Base-by-base conservation (phyloP, 495 filamentous ascomycete species). In the Poronia punctata region DNA sequence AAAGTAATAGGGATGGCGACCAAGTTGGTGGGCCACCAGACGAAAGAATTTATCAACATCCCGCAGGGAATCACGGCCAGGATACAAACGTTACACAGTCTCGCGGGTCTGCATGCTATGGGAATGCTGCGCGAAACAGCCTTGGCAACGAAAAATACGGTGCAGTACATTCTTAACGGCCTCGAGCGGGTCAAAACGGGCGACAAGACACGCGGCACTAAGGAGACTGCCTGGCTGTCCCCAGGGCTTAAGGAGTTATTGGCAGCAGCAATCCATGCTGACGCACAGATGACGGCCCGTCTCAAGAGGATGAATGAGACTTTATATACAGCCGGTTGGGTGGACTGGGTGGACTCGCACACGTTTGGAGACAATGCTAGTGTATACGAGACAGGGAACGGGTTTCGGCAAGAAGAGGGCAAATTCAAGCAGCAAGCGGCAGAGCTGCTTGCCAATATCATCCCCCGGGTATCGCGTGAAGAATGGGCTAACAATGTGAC, bases 281-380 rank as follows among this genome's bases (percentile, higher is more conserved):
- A 69, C 26, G 53, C 25, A 1, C 48, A 60, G 25, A 52, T 60
- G 3, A 61, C 61, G 35, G 45, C 15, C 3, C 53, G 56, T 20
- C 25, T 71, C 9, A 54, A 58, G 27, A 31, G 40, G 27, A 32
- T 65, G 18, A 65, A 54, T 41, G 52, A 52, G 32, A 35, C 26
- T 28, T 47, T 67, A 7, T 54, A 49, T 17, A 54, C 60, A 20
- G 49, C 48, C 10, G 67, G 66, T 19, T 72, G 61, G 68, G 48
- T 64, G 50, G 64, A 68, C 29, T 41, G 48, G 6, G 23, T 58
- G 4, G 25, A 35, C 33, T 40, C 43, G 5, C 55, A 52, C 51
- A 42, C 32, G 1, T 50, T 55, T 19, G 38, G 34, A 1, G 41
- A 54, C 10, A 37, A 46, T 10, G 34, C 43, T 7, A 26, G n/a